These are phyloP conservation scores for Populus euphratica DNA, from an alignment of 345 rosid genomes.

Conservation along the genomic window DNA sequence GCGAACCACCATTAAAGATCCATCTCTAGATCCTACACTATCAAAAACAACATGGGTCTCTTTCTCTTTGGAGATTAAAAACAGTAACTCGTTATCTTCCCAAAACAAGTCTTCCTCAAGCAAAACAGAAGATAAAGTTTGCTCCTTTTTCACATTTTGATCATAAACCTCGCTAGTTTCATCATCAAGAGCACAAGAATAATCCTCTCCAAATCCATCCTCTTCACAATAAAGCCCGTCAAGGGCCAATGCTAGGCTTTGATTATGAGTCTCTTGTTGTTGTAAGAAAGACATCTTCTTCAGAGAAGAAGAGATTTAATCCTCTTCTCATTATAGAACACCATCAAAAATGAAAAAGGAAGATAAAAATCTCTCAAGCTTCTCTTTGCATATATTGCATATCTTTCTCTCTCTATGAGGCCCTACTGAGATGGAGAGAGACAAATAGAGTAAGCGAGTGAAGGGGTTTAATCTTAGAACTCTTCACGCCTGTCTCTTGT, in stretches of 20 bases:
- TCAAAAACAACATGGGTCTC: constrained; percentile 37
- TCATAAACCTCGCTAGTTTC: constrained; percentile 25
- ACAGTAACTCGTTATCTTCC: constrained; percentile 55
- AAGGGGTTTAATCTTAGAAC: constrained; percentile 47
- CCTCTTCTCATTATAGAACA: constrained; percentile 48
- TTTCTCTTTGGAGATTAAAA: constrained; percentile 55
- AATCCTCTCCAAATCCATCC: constrained; percentile 41
- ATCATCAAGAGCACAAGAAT: constrained; percentile 11
- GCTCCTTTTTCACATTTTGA: constrained; percentile 33
- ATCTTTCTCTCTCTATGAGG: not conserved
- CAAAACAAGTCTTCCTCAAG: constrained; percentile 52
- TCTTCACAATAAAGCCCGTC: constrained; percentile 74
- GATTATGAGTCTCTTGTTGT: constrained; percentile 40
- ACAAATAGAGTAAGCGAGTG: constrained; percentile 28
- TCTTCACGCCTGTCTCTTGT: constrained; percentile 50
- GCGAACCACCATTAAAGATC: constrained; percentile 40
- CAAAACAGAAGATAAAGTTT: constrained; percentile 38
- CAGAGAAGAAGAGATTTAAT: constrained; percentile 43
- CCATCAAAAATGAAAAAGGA: constrained; percentile 23
- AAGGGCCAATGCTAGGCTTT: constrained; percentile 34
- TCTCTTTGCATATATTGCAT: constrained; percentile 2
- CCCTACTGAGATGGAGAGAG: not conserved
- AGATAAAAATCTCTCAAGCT: constrained; percentile 10
- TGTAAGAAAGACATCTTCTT: constrained; percentile 59
- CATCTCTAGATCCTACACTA: constrained; percentile 31